phyloP scores from a whole-genome alignment of 345 rosid genomes.

The Psidium guajava region DNA sequence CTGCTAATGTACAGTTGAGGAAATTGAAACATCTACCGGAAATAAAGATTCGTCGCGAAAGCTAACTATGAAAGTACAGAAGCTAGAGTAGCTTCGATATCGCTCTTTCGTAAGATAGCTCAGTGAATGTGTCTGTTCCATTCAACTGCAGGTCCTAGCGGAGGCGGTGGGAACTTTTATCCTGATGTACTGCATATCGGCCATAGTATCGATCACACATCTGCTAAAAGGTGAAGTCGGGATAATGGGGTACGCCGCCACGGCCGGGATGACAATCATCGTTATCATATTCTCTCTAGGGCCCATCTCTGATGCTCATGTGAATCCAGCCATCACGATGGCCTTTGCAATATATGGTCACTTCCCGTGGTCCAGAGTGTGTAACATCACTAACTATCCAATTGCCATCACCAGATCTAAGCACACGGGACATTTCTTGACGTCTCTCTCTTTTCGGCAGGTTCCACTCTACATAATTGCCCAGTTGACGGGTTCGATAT shows the following conservation, averaged over 20 bases:
- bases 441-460: conserved; percentile 9
- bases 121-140: not conserved
- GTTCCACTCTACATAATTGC: conserved; percentile 70
- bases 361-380: conserved; percentile 70
- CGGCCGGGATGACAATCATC: conserved; percentile 60
- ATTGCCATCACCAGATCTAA: not conserved
- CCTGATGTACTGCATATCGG: conserved; percentile 63
- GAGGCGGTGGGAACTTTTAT: conserved; percentile 77
- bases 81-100: not conserved
- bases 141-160: conserved; percentile 43
- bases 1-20: not conserved
- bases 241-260: conserved; percentile 56
- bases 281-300: conserved; percentile 55
- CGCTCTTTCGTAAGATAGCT: not conserved
- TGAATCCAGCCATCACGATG: conserved; percentile 77
- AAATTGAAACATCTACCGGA: not conserved
- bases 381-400: not conserved
- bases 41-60: not conserved
- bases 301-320: conserved; percentile 80
- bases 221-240: conserved; percentile 47
- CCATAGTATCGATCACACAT: conserved; percentile 51
- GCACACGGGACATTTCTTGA: not conserved
- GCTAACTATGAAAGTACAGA: not conserved
- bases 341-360: conserved; percentile 64
- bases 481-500: conserved; percentile 50